Evolutionary conservation across 164 flowering plant genomes (phyloP), one percentile per base, ranked within the genome.

Genomic region (Saururus chinensis): DNA sequence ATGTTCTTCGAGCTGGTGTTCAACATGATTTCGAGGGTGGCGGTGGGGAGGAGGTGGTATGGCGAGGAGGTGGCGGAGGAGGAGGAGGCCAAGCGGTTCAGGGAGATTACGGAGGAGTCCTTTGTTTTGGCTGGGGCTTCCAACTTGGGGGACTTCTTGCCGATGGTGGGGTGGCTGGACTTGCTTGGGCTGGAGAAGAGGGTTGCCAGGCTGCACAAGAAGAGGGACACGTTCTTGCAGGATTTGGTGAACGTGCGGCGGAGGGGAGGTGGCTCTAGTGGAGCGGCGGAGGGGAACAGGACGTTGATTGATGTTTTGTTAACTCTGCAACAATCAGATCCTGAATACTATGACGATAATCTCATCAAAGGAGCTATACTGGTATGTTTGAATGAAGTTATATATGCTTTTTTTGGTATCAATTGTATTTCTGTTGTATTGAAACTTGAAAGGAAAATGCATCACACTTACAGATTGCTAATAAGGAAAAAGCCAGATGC

Each of bases 241-340:
- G 56, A 9, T 23, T 16, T 75, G 66, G 21, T 78, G 7, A 70
- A 75, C 17, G 72, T 66, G 60, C 23, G 37, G 64, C 52, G 75
- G 23, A 25, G 12, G 0, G 59, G 7, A 35, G 59, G 35, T 23
- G 19, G 22, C 13, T 37, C 56, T 37, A 9, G 24, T 26, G 14
- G 20, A 1, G 40, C 11, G 9, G 23, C 40, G 10, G 25, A 30
- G 14, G 35, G 54, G 40, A 41, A 40, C 19, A 61, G 10, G 26
- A 14, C 55, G 3, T 8, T 75, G 23, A 30, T 76, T 16, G 76
- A 75, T 24, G 64, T 22, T 22, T 41, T 80, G 9, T 51, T 80
- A 35, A 24, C 62, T 0, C 58, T 73, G 23, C 79, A 77, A 61
- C 69, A 67, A 56, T n/a, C 65, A 30, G 79, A 80, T 11, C 81